Percentiles rank a stretch among this genome's conserved stretches.
These are phyloP conservation scores for Pichia nakasei DNA, from an alignment of 805 yeast genomes.

Conservation along the genomic window DNA sequence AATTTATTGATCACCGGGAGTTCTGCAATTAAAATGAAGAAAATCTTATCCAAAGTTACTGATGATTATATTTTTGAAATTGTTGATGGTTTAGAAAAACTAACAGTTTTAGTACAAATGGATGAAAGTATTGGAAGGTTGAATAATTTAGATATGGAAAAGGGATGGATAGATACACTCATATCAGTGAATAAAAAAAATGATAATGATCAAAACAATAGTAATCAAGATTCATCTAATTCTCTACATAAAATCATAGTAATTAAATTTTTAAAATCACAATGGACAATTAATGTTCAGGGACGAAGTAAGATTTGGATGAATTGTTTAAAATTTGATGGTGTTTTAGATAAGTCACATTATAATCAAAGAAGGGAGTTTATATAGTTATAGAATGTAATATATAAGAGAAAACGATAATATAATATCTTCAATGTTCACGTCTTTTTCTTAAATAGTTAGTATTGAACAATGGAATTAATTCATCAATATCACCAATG, in stretches of 20 bases:
- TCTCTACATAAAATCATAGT: constrained; percentile 25
- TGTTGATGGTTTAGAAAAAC: constrained; percentile 7
- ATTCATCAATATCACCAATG: constrained; percentile 25
- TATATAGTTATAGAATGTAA: constrained; percentile 11
- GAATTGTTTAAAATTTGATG: constrained; percentile 20
- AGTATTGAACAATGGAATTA: constrained; percentile 46
- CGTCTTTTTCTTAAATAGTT: constrained; percentile 54
- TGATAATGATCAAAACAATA: constrained; percentile 7
- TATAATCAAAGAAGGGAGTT: constrained; percentile 19
- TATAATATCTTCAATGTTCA: constrained; percentile 37
- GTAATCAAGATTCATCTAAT: not conserved
- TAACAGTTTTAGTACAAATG: constrained; percentile 17
- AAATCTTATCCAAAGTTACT: constrained; percentile 14
- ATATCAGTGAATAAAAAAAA: constrained; percentile 17
- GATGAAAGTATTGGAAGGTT: constrained; percentile 15
- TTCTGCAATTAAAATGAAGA: constrained; percentile 19
- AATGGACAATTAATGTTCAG: constrained; percentile 31
- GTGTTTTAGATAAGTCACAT: constrained; percentile 19
- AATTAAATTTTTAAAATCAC: constrained; percentile 32
- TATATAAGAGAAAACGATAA: not conserved
- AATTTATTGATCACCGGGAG: constrained; percentile 18
- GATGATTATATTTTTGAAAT: constrained; percentile 23
- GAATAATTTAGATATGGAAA: constrained; percentile 23
- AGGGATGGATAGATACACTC: constrained; percentile 20
- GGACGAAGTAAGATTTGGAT: constrained; percentile 19